phyloP scores from a whole-genome alignment of 2,329 filamentous ascomycete genomes.

The Trichoderma citrinoviride region DNA sequence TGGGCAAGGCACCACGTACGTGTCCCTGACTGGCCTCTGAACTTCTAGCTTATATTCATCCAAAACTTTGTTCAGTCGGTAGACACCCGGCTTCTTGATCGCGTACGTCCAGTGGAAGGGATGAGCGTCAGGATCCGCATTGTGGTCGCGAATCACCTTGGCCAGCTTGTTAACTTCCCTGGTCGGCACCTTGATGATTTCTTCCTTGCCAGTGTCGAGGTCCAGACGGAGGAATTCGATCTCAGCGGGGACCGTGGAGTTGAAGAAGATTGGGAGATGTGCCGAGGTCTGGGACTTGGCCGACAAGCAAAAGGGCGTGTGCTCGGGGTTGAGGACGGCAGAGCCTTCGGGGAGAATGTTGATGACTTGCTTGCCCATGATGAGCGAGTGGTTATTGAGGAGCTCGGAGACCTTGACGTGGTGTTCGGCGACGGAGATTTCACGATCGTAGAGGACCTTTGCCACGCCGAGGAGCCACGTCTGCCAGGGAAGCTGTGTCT shows the following conservation, averaged over 20 bases:
- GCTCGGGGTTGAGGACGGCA: conserved; percentile 80
- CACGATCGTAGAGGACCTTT: conserved; percentile 86
- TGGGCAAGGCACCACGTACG: conserved; percentile 83
- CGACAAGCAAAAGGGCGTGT: conserved; percentile 77
- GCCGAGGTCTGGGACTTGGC: conserved; percentile 57
- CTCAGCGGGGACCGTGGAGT: conserved; percentile 83
- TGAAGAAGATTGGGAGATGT: conserved; percentile 82
- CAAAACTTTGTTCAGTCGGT: conserved; percentile 78
- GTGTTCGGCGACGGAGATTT: conserved; percentile 89
- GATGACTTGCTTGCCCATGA: conserved; percentile 94
- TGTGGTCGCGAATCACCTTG: conserved; percentile 64
- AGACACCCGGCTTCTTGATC: conserved; percentile 84
- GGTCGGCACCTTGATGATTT: conserved; percentile 71
- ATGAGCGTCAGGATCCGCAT: conserved; percentile 57
- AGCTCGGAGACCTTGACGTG: conserved; percentile 86
- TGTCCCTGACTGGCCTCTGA: conserved; percentile 70
- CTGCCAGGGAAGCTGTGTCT: conserved; percentile 64
- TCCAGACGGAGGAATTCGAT: conserved; percentile 89
- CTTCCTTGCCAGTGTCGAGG: conserved; percentile 74
- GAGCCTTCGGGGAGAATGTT: conserved; percentile 97
- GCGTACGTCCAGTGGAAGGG: conserved; percentile 69
- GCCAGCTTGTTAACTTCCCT: conserved; percentile 74
- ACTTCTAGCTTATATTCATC: conserved; percentile 95
- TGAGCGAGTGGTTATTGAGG: conserved; percentile 87
- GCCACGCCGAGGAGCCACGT: conserved; percentile 69